phyloP scores from a whole-genome alignment of 2,329 filamentous ascomycete species.

The Drechmeria coniospora region DNA sequence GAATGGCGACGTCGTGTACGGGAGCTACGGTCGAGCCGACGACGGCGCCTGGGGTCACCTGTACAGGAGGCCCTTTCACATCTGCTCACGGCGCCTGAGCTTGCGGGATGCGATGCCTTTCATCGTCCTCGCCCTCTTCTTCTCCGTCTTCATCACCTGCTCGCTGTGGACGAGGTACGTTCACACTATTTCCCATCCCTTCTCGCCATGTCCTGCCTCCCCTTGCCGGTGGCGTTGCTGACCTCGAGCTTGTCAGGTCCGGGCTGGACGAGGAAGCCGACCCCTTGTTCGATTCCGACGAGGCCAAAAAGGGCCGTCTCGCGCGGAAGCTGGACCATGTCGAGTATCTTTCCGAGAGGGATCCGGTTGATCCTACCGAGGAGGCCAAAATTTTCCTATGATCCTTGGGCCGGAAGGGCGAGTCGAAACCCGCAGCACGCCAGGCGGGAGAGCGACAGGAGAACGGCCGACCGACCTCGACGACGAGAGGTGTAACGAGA shows the following conservation, averaged over 20 bases:
- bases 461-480: no score
- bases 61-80: neutral
- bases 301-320: conserved; percentile 1
- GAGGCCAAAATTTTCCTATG: no score
- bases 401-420: no score
- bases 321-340: neutral
- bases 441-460: no score
- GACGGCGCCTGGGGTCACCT: neutral
- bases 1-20: conserved; percentile 7
- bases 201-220: neutral
- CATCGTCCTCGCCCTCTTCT: conserved; percentile 5
- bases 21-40: conserved; percentile 1
- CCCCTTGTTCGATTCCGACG: neutral
- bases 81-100: conserved; percentile 2
- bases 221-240: no score
- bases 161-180: conserved; percentile 7
- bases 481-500: no score
- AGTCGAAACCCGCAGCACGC: no score
- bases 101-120: conserved; percentile 7
- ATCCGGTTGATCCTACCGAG: no score
- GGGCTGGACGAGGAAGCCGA: neutral
- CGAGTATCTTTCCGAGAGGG: neutral
- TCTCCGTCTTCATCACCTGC: conserved; percentile 6
- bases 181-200: neutral
- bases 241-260: no score